These are phyloP conservation scores for Leptographium galeiforme DNA, from an alignment of 2,329 filamentous ascomycete genomes.

Conservation along the genomic window DNA sequence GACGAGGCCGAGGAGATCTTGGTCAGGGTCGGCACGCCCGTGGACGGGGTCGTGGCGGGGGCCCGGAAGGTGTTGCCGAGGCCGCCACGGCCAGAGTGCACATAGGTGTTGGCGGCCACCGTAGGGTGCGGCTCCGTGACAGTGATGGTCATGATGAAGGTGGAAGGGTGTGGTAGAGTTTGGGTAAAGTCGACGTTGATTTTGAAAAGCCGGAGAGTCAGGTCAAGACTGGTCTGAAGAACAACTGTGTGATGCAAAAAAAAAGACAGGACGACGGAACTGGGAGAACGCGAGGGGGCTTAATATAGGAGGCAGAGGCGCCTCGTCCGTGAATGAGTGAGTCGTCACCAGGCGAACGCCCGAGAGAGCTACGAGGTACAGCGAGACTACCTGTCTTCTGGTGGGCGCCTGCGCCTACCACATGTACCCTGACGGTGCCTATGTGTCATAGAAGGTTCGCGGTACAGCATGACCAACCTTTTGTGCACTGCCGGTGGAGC, in stretches of 20 bases:
- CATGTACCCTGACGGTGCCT: not conserved
- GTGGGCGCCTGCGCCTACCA: conserved; percentile 5
- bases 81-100: conserved; percentile 41
- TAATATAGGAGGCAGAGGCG: conserved; percentile 2
- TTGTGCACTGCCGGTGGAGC: not conserved
- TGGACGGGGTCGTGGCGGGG: conserved; percentile 25
- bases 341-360: not conserved
- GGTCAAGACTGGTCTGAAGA: not conserved
- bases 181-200: no score
- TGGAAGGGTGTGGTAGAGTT: not conserved
- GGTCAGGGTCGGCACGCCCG: conserved; percentile 36
- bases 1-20: conserved; percentile 25
- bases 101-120: conserved; percentile 30
- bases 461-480: no score
- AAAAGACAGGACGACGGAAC: not conserved
- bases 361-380: not conserved
- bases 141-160: conserved; percentile 26
- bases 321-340: not conserved
- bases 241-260: not conserved
- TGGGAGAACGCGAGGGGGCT: not conserved
- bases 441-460: not conserved
- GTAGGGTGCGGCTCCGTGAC: conserved; percentile 36
- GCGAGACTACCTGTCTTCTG: not conserved
- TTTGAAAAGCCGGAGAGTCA: not conserved
- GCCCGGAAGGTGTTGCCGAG: conserved; percentile 42